Base-by-base conservation (phyloP, 345 rosid species). In the Boechera retrofracta region DNA sequence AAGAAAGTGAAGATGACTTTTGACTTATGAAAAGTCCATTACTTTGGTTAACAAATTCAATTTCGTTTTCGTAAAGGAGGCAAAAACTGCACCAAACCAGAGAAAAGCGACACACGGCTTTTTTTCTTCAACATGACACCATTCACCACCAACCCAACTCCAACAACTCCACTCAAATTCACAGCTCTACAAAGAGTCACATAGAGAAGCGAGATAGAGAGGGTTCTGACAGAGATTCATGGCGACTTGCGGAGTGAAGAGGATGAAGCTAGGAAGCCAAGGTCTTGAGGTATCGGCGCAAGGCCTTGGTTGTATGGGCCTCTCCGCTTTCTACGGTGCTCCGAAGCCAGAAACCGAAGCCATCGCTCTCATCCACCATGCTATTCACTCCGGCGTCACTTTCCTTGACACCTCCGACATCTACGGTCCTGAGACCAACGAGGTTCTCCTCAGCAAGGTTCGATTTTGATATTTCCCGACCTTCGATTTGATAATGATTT, bases 251-350 rank as follows among this genome's bases (percentile, higher is more conserved):
- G 55, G 71, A 29, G 71, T 76, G 57, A 31, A 24, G 18, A 76
- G 63, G 61, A 76, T 76, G 2, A 76, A 69, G 32, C 62, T 76
- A 0, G 80, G 80, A 62, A 69, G 80, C 69, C 64, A 76, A 69
- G 80, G 80, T 5, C 47, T 76, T 0, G 64, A 76, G 49, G 80
- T 84, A 1, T 81, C 81, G 0, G 84, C 86, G 3, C 86, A 84
- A n/a, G 87, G 85, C 2, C 81, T 84, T 10, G 83, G 85, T 29
- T 84, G 85, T 58, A 70, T 77, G 82, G 77, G 82, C 8, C 58
- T 84, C 76, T 79, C 85, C 0, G 32, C 73, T 42, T 63, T 47
- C 55, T 82, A 77, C 56, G 82, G 85, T 32, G 11, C 79, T 39
- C 54, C 85, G 0, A 74, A 71, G n/a, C 85, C 82, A 0, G 80